Conservation (phyloP, 495 filamentous ascomycete species). For the Aspergillus nidulans region DNA sequence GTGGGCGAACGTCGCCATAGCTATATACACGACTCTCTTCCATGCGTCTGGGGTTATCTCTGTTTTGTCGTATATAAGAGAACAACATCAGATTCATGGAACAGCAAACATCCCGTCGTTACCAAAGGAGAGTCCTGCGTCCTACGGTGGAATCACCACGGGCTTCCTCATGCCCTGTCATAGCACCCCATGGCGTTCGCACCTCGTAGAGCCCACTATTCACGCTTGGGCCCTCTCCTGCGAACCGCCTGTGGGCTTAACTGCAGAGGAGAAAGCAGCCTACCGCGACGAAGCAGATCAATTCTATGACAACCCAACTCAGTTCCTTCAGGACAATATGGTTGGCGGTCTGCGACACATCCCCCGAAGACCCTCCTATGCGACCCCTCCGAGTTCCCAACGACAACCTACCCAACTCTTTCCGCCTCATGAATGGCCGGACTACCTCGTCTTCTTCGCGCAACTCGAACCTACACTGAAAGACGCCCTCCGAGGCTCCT, state of each 20-base stretch:
- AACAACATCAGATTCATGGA: slow-evolving; percentile 57
- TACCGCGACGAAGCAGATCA: slow-evolving; percentile 89
- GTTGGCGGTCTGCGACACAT: slow-evolving; percentile 35
- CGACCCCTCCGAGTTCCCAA: neutral
- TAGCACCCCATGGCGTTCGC: slow-evolving; percentile 92
- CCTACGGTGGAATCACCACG: slow-evolving; percentile 50
- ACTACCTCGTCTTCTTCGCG: slow-evolving; percentile 62
- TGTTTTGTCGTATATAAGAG: slow-evolving; percentile 68
- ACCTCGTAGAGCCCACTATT: slow-evolving; percentile 69
- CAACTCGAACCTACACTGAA: slow-evolving; percentile 52
- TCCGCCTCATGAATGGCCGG: slow-evolving; percentile 47
- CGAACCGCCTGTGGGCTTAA: slow-evolving; percentile 75
- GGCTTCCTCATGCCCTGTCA: slow-evolving; percentile 98
- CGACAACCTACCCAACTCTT: slow-evolving; percentile 3
- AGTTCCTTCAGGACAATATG: slow-evolving; percentile 56
- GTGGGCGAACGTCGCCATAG: slow-evolving; percentile 64
- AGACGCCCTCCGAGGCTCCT: slow-evolving; percentile 46
- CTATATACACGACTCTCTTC: slow-evolving; percentile 64
- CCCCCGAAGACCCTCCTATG: slow-evolving; percentile 38
- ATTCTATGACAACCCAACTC: slow-evolving; percentile 67
- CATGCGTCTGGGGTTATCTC: slow-evolving; percentile 76
- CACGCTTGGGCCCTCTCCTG: slow-evolving; percentile 85
- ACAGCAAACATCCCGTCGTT: slow-evolving; percentile 9
- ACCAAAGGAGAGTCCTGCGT: neutral
- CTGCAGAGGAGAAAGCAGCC: slow-evolving; percentile 45